Conservation (phyloP, 2,329 filamentous ascomycete species). For the Pyrenochaeta sp. region DNA sequence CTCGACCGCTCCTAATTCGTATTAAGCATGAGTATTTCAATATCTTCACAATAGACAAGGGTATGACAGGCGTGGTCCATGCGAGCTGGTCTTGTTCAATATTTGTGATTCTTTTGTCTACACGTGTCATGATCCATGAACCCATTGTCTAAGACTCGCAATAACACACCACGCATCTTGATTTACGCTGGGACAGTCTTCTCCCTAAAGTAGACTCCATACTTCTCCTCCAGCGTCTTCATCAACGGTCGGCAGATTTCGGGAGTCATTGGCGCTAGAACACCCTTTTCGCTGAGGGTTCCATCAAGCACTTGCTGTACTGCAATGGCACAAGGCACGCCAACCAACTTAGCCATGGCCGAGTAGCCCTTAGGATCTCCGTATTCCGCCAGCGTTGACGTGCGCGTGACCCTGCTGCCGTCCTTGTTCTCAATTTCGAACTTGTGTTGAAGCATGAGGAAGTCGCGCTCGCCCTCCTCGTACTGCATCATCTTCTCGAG, state of each 20-base stretch:
- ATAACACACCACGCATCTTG: not conserved
- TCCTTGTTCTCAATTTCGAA: slow-evolving; percentile 87
- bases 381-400: slow-evolving; percentile 84
- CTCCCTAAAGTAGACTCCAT: slow-evolving; percentile 76
- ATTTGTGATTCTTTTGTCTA: slow-evolving; percentile 29
- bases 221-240: slow-evolving; percentile 79
- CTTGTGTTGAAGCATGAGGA: slow-evolving; percentile 81
- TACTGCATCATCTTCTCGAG: slow-evolving; percentile 94
- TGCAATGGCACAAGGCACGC: slow-evolving; percentile 77
- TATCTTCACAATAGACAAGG: not conserved
- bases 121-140: slow-evolving; percentile 10
- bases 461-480: slow-evolving; percentile 80
- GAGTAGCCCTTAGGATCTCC: slow-evolving; percentile 81
- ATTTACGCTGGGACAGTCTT: slow-evolving; percentile 60
- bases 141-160: slow-evolving; percentile 12
- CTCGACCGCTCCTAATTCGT: not conserved
- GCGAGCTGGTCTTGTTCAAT: not conserved
- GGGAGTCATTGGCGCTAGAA: slow-evolving; percentile 78
- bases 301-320: slow-evolving; percentile 80
- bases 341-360: slow-evolving; percentile 84
- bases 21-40: too few relatives aligned
- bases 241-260: slow-evolving; percentile 78
- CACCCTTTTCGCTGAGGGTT: slow-evolving; percentile 74
- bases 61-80: not conserved
- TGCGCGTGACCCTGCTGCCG: slow-evolving; percentile 77